Evolutionary conservation across 306 rosid genomes (phyloP).

Genomic region (Cucurbita moschata): DNA sequence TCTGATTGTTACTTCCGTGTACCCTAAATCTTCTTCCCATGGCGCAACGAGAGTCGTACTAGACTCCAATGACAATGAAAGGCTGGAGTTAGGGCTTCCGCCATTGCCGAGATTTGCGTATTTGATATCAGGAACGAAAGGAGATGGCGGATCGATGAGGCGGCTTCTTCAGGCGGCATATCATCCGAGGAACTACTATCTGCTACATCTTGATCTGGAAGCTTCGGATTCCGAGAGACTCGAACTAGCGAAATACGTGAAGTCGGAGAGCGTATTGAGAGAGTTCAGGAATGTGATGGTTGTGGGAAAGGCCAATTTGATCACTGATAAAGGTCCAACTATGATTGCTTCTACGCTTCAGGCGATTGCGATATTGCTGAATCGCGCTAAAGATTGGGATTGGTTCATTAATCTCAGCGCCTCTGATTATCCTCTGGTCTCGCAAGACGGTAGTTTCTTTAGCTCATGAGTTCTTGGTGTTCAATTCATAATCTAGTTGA

Average conservation of each 20-base stretch:
- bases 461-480: neutral
- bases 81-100: constrained; percentile 22
- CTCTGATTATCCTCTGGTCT: constrained; percentile 79
- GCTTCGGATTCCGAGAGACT: constrained; percentile 68
- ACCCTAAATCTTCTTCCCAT: constrained; percentile 17
- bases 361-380: constrained; percentile 54
- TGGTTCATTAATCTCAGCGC: constrained; percentile 87
- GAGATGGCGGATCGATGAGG: constrained; percentile 38
- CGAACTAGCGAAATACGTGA: constrained; percentile 54
- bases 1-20: constrained; percentile 13
- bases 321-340: constrained; percentile 70
- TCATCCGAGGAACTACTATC: constrained; percentile 68
- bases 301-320: constrained; percentile 59
- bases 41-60: constrained; percentile 4
- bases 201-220: constrained; percentile 76
- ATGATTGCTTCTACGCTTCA: constrained; percentile 67
- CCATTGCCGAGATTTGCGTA: constrained; percentile 66
- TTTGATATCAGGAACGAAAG: constrained; percentile 43
- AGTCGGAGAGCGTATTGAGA: constrained; percentile 27
- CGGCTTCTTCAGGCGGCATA: constrained; percentile 69
- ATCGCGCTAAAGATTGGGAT: constrained; percentile 56
- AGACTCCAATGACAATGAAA: neutral
- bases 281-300: constrained; percentile 71
- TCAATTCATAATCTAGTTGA: neutral
- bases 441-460: constrained; percentile 57